phyloP scores from a whole-genome alignment of 2,329 filamentous ascomycete genomes.

The Diatrype stigma region DNA sequence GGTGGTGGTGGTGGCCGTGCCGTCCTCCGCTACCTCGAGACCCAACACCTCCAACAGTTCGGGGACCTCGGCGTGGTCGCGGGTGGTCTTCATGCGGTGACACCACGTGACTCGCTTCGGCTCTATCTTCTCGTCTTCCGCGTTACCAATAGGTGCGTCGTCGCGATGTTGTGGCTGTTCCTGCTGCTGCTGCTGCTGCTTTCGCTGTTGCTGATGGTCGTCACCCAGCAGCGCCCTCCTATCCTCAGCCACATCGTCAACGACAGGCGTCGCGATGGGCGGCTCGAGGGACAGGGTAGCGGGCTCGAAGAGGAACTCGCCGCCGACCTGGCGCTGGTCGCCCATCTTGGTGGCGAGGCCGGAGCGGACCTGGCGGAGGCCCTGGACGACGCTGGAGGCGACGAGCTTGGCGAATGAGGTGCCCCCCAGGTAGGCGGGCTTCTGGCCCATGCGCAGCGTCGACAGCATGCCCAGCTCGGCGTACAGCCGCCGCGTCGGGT shows the following conservation, averaged over 20 bases:
- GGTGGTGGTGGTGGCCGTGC: conserved; percentile 28
- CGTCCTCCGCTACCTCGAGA: conserved; percentile 36
- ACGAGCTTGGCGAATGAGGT: conserved; percentile 48
- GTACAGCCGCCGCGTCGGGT: conserved; percentile 65
- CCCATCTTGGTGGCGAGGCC: conserved; percentile 61
- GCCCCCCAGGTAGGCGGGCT: conserved; percentile 59
- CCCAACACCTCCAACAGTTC: conserved; percentile 63
- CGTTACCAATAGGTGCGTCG: not conserved
- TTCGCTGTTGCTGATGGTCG: not conserved
- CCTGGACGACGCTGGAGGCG: conserved; percentile 53
- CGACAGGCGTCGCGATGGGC: conserved; percentile 38
- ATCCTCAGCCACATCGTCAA: conserved; percentile 13
- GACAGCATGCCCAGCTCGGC: conserved; percentile 63
- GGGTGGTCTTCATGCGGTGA: conserved; percentile 74
- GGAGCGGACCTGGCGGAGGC: conserved; percentile 51
- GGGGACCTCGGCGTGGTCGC: conserved; percentile 70
- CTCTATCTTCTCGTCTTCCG: conserved; percentile 32
- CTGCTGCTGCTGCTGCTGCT: not conserved
- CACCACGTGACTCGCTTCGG: conserved; percentile 71
- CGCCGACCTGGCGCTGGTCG: conserved; percentile 65
- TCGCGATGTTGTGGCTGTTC: not conserved
- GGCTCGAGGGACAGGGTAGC: conserved; percentile 33
- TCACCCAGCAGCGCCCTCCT: not conserved
- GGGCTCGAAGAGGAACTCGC: conserved; percentile 73
- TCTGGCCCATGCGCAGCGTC: conserved; percentile 54